Base-by-base conservation (phyloP, 768 basidiomycete genomes). In the Lanmaoa pseudosensibilis region DNA sequence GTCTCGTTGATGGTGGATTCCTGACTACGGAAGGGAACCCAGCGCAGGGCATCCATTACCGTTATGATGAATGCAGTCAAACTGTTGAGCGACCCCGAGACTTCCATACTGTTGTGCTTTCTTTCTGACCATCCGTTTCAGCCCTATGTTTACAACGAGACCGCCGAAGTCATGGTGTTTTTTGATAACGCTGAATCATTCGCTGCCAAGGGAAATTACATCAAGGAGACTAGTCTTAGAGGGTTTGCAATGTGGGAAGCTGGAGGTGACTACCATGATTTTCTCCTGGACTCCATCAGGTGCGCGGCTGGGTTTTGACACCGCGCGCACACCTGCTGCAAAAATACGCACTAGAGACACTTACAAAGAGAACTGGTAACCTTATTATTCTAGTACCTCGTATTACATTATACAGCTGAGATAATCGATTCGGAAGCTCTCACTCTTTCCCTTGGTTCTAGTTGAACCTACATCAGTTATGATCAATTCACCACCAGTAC, bases 211-310 rank as follows among this genome's bases (percentile, higher is more conserved):
- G 87, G 87, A 8, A 63, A 67, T 6, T 89, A 78, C 65, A 83
- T 89, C 64, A 77, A 77, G 48, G 58, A 69, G 19, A 68, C 71
- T 27, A 80, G 79, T 5, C 69, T 89, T 25, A 75, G 74, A 47
- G 87, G 88, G 6, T 89, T 88, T 66, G 75, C 83, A 4, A 80
- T 86, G 71, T 88, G 86, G 86, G 85, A 89, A 67, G 79, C 84
- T 39, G 85, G 81, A 27, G 84, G 83, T 13, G 87, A 88, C 69
- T 79, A 73, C 48, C 69, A 83, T 37, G 78, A 88, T 66, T 76
- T 80, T n/a, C 72, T 90, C 43, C 73, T 88, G 9, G 76, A 86
- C 68, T 74, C 86, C 4, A 85, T 89, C 36, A 57, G 46, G 46
- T 25, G 9, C 34, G 16, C 44, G 6, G 50, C 47, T 13, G 50